These are phyloP conservation scores for Ceratobasidium sp. DNA, from an alignment of 1,284 basidiomycete genomes.

Conservation along the genomic window DNA sequence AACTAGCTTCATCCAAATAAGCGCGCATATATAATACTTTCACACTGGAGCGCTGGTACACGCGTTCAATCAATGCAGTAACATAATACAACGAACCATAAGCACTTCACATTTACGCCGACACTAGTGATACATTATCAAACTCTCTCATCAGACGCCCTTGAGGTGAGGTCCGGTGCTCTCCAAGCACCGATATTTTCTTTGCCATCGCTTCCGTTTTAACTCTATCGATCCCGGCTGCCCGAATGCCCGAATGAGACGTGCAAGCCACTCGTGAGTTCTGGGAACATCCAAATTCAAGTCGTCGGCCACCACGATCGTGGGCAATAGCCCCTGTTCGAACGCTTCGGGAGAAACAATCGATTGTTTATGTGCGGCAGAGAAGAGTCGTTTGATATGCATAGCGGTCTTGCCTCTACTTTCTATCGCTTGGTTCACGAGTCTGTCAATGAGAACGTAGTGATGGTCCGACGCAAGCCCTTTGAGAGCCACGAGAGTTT, in stretches of 20 bases:
- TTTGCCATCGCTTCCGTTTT: slow-evolving; percentile 60
- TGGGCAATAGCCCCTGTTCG: slow-evolving; percentile 67
- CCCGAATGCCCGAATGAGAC: slow-evolving; percentile 74
- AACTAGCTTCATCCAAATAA: too few relatives aligned
- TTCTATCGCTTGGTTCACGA: slow-evolving; percentile 74
- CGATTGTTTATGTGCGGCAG: slow-evolving; percentile 61
- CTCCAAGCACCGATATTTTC: slow-evolving; percentile 48
- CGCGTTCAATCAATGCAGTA: too few relatives aligned
- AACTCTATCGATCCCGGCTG: slow-evolving; percentile 59
- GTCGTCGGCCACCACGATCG: slow-evolving; percentile 81
- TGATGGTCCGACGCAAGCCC: slow-evolving; percentile 69
- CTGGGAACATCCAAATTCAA: slow-evolving; percentile 87
- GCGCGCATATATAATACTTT: too few relatives aligned
- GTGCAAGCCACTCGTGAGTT: slow-evolving; percentile 76
- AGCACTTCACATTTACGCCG: slow-evolving; percentile 10
- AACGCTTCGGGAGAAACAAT: slow-evolving; percentile 63
- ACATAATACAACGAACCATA: too few relatives aligned
- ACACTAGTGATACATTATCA: slow-evolving; percentile 43
- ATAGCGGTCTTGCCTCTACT: slow-evolving; percentile 84
- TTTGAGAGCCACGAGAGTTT: slow-evolving; percentile 84
- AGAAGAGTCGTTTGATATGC: slow-evolving; percentile 73
- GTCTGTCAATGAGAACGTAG: slow-evolving; percentile 70
- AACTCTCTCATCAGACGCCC: slow-evolving; percentile 48
- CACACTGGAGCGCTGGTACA: too few relatives aligned
- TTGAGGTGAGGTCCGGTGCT: slow-evolving; percentile 46